Conservation (phyloP, 2,329 filamentous ascomycete species). For the Arachnomyces sp. region DNA sequence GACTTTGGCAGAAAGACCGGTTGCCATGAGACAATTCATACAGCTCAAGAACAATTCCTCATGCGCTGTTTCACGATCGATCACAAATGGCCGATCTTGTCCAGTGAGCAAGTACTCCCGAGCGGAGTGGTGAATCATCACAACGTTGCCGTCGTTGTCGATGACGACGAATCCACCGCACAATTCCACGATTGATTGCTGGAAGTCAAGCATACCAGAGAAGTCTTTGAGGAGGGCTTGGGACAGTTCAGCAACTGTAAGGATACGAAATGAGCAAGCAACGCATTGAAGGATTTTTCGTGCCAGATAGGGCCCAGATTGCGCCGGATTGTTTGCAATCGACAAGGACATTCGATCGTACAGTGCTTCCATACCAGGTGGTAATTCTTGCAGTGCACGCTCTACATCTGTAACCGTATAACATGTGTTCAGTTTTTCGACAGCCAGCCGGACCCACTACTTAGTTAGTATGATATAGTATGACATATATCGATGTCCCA, state of each 20-base stretch:
- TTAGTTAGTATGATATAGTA: too few species aligned
- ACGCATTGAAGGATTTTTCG: constrained; percentile 20
- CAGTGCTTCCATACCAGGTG: constrained; percentile 20
- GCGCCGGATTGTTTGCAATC: constrained; percentile 8
- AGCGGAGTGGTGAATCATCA: constrained; percentile 23
- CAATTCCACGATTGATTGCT: constrained; percentile 16
- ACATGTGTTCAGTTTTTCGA: constrained; percentile 12
- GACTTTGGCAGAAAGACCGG: constrained; percentile 12
- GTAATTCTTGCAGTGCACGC: constrained; percentile 16
- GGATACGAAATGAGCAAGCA: constrained; percentile 15
- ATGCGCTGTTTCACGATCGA: constrained; percentile 8
- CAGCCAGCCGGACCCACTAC: too few species aligned
- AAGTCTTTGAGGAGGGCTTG: constrained; percentile 18
- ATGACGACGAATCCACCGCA: constrained; percentile 23
- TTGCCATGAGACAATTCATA: constrained; percentile 15
- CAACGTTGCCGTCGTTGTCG: constrained; percentile 15
- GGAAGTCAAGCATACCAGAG: constrained; percentile 13
- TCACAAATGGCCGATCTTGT: constrained; percentile 4
- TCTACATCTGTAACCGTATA: constrained; percentile 13
- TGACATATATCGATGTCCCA: too few species aligned
- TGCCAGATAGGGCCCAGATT: too few species aligned
- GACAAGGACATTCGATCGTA: constrained; percentile 21
- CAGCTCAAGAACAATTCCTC: constrained; percentile 18
- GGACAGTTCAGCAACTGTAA: constrained; percentile 19
- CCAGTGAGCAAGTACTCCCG: constrained; percentile 15